A percentile compares a stretch with the other conserved stretches of the same genome.
These are phyloP conservation scores for Amauroascus verrucosus DNA, from an alignment of 2,329 filamentous ascomycete genomes.

Conservation along the genomic window DNA sequence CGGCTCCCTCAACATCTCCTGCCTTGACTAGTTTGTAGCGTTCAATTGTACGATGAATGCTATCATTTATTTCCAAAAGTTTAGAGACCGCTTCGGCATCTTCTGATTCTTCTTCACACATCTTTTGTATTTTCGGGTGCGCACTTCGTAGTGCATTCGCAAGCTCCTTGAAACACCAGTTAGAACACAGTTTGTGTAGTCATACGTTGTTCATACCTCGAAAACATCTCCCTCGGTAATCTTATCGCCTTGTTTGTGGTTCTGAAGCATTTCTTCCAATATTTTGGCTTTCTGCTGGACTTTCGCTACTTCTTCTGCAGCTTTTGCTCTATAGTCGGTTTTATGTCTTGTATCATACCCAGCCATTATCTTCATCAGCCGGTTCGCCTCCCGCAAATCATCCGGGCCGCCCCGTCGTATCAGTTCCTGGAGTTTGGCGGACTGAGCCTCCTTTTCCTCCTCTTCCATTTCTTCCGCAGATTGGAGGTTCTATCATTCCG, in stretches of 20 bases:
- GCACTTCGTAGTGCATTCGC: constrained; percentile 81
- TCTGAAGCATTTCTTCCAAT: constrained; percentile 83
- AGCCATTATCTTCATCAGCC: constrained; percentile 98
- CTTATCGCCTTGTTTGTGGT: constrained; percentile 68
- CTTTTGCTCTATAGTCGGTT: constrained; percentile 95
- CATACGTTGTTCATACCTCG: constrained; percentile 41
- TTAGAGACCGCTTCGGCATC: constrained; percentile 93
- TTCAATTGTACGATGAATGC: constrained; percentile 93
- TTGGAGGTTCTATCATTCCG: constrained; percentile 62
- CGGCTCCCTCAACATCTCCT: constrained; percentile 75
- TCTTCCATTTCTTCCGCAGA: constrained; percentile 98
- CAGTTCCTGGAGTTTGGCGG: constrained; percentile 93
- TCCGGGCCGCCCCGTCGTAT: constrained; percentile 86
- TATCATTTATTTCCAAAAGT: constrained; percentile 94
- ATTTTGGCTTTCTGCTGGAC: constrained; percentile 92
- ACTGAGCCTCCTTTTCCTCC: constrained; percentile 87
- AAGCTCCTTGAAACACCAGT: constrained; percentile 54
- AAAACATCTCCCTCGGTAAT: constrained; percentile 62
- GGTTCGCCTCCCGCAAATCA: constrained; percentile 92
- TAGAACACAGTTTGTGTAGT: not conserved
- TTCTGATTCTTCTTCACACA: constrained; percentile 98
- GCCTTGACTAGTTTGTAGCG: constrained; percentile 94
- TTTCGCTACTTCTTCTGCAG: constrained; percentile 85
- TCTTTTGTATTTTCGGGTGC: constrained; percentile 97
- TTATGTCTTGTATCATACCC: constrained; percentile 92